These are phyloP conservation scores for Penicillium sp. DNA, from an alignment of 2,329 filamentous ascomycete genomes.

Conservation along the genomic window DNA sequence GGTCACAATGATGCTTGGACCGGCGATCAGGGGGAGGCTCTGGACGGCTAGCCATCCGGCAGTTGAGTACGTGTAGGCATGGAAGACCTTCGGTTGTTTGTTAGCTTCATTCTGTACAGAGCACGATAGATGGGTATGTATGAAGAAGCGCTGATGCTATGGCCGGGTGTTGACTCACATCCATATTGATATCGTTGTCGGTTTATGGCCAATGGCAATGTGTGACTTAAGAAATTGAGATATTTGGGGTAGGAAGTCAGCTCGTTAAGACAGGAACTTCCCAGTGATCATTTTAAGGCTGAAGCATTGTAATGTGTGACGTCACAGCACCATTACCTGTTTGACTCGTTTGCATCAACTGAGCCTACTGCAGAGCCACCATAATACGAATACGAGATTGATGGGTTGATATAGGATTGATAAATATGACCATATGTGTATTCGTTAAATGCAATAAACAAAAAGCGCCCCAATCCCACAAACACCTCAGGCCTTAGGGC, in stretches of 20 bases:
- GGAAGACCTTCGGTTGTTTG: conserved; percentile 39
- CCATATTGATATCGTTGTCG: conserved; percentile 3
- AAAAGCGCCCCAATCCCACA: conserved; percentile 9
- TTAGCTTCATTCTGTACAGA: conserved; percentile 5
- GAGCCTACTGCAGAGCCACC: too few species aligned
- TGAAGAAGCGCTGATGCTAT: not conserved
- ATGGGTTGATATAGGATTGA: not conserved
- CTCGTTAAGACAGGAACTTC: not conserved
- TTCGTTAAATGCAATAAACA: conserved; percentile 1
- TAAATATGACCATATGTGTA: not conserved
- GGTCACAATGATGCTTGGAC: conserved; percentile 62
- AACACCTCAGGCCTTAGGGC: conserved; percentile 3
- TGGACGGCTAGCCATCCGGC: conserved; percentile 48
- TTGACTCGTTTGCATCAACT: conserved; percentile 11
- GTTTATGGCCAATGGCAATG: not conserved
- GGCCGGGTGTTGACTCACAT: conserved; percentile 7
- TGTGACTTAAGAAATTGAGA: too few species aligned
- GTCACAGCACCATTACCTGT: conserved; percentile 2
- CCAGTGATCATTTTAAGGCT: not conserved
- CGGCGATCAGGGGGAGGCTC: conserved; percentile 57
- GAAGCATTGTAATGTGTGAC: conserved; percentile 9
- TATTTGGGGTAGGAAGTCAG: not conserved
- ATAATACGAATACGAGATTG: not conserved
- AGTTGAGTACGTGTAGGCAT: conserved; percentile 48
- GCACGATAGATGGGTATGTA: not conserved